Conservation (phyloP, 345 rosid species). For the Cardamine chenopodiifolia region DNA sequence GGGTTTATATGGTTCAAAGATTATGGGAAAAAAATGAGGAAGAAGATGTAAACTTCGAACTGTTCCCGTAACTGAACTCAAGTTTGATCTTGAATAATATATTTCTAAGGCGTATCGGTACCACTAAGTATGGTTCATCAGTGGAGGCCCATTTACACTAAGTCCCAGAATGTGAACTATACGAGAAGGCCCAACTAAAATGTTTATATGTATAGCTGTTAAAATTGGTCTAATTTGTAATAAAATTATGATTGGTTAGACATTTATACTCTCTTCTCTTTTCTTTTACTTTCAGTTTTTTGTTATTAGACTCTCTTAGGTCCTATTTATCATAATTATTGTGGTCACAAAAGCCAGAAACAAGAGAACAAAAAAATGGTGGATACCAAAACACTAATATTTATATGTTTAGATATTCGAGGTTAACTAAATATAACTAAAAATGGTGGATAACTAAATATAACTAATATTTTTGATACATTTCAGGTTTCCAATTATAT, state of each 20-base stretch:
- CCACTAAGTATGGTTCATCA: neutral
- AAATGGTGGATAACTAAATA: no score
- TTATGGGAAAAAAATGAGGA: neutral
- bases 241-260: neutral
- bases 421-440: no score
- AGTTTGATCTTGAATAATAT: neutral
- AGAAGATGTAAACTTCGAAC: neutral
- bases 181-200: constrained; percentile 10
- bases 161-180: neutral
- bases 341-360: constrained; percentile 9
- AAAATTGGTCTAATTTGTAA: neutral
- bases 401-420: no score
- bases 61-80: neutral
- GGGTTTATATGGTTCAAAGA: constrained; percentile 18
- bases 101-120: neutral
- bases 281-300: neutral
- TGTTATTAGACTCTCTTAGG: neutral
- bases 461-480: no score
- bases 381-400: constrained; percentile 25
- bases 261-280: neutral
- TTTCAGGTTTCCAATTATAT: no score
- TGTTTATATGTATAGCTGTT: neutral
- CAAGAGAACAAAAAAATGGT: constrained; percentile 1
- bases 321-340: neutral
- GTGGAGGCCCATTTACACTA: neutral